Conservation (phyloP, 768 basidiomycete genomes). For the Collybia mongolica region DNA sequence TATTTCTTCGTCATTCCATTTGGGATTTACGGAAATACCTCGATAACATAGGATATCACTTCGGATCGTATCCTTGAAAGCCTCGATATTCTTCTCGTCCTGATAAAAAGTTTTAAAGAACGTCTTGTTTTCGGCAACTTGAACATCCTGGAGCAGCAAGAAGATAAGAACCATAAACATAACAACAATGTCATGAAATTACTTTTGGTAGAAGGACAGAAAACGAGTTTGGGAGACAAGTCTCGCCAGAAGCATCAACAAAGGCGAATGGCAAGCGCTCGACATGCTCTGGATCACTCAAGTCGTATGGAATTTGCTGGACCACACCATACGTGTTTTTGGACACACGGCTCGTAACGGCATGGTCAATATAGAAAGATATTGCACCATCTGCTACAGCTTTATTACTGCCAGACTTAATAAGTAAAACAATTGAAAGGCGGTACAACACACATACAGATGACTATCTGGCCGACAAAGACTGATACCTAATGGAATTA, state of each 20-base stretch:
- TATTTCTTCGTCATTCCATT: constrained; percentile 13
- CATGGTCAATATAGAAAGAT: constrained; percentile 11
- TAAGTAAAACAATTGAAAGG: neutral
- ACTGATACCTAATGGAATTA: constrained; percentile 26
- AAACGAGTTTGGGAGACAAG: constrained; percentile 15
- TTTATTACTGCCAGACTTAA: neutral
- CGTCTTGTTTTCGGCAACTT: constrained; percentile 19
- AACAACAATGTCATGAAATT: neutral
- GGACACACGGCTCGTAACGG: constrained; percentile 14
- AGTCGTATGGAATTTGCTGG: neutral
- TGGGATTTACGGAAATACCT: too few relatives aligned
- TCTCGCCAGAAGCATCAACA: constrained; percentile 1
- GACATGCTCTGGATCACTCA: constrained; percentile 9
- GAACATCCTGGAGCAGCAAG: constrained; percentile 31
- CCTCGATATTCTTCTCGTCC: neutral
- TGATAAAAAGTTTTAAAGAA: constrained; percentile 16
- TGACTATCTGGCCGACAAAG: constrained; percentile 40
- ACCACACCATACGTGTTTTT: constrained; percentile 10
- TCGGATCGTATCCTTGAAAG: neutral
- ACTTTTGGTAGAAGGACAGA: constrained; percentile 25
- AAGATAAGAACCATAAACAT: too few relatives aligned
- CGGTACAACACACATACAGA: constrained; percentile 27
- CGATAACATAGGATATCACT: too few relatives aligned
- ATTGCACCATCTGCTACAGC: constrained; percentile 1
- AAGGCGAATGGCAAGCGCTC: neutral